Conservation (phyloP, 2,329 filamentous ascomycete genomes). For the Blastomyces parvus region DNA sequence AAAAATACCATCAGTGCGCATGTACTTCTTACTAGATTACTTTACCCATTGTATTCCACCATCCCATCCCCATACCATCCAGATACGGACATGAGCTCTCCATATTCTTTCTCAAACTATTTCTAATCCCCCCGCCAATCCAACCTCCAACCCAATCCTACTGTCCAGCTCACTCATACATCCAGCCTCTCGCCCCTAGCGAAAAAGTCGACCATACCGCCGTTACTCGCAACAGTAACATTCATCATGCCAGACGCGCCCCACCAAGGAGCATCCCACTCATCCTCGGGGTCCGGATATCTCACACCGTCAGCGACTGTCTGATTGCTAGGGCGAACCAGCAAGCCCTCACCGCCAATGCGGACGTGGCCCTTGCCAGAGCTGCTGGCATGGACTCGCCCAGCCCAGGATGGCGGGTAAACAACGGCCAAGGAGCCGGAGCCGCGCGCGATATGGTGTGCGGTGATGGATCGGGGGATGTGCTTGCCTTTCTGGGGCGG, state of each 20-base stretch:
- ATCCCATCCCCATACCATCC: neutral
- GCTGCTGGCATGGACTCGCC: constrained; percentile 19
- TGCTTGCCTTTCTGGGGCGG: neutral
- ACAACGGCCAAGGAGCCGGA: constrained; percentile 21
- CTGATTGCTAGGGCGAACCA: constrained; percentile 13
- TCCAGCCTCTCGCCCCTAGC: neutral
- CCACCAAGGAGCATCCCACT: constrained; percentile 17
- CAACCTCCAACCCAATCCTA: no score
- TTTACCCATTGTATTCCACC: neutral
- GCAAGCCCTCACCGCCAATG: constrained; percentile 20
- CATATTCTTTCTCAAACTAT: neutral
- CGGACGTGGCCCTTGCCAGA: constrained; percentile 11
- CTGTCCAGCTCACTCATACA: neutral
- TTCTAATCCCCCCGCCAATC: neutral
- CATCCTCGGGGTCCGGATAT: constrained; percentile 8
- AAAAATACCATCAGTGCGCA: neutral
- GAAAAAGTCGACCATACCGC: constrained; percentile 11
- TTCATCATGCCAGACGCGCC: constrained; percentile 18
- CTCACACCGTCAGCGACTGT: constrained; percentile 14
- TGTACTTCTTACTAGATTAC: neutral
- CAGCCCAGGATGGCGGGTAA: constrained; percentile 27
- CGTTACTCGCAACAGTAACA: constrained; percentile 14
- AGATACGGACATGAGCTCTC: neutral
- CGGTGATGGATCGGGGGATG: constrained; percentile 3
- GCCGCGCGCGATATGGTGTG: constrained; percentile 17